These are phyloP conservation scores for Fermentozyma sake DNA, from an alignment of 1,139 yeast genomes.

Conservation along the genomic window DNA sequence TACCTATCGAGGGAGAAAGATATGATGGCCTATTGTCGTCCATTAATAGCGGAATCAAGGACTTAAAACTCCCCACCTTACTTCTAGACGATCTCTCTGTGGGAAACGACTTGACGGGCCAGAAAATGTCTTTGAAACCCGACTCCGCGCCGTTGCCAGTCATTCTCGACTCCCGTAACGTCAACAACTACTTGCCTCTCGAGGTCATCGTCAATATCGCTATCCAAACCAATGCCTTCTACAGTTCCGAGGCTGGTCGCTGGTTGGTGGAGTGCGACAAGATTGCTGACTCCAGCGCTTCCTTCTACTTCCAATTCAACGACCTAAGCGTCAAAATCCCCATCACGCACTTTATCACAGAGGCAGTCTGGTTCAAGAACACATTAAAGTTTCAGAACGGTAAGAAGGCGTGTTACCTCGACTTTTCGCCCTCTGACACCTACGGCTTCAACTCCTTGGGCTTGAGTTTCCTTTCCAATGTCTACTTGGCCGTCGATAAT, in stretches of 20 bases:
- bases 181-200: conserved; percentile 55
- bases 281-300: conserved; percentile 37
- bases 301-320: conserved; percentile 52
- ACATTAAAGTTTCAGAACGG: conserved; percentile 51
- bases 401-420: conserved; percentile 55
- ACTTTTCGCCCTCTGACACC: conserved; percentile 46
- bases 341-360: conserved; percentile 42
- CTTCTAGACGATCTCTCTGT: conserved; percentile 53
- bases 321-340: conserved; percentile 52
- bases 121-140: conserved; percentile 27
- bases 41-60: conserved; percentile 8
- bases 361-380: conserved; percentile 5
- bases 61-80: conserved; percentile 45
- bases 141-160: conserved; percentile 45
- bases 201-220: conserved; percentile 61
- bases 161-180: conserved; percentile 54
- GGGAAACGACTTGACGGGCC: conserved; percentile 35
- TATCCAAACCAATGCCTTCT: conserved; percentile 69
- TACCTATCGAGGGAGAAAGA: conserved; percentile 38
- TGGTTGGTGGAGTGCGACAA: conserved; percentile 72
- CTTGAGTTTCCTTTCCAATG: conserved; percentile 49
- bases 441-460: conserved; percentile 61
- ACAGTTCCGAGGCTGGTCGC: conserved; percentile 40
- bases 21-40: conserved; percentile 18
- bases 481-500: conserved; percentile 65